phyloP scores from a whole-genome alignment of 768 basidiomycete species.

The Pluteus cervinus region DNA sequence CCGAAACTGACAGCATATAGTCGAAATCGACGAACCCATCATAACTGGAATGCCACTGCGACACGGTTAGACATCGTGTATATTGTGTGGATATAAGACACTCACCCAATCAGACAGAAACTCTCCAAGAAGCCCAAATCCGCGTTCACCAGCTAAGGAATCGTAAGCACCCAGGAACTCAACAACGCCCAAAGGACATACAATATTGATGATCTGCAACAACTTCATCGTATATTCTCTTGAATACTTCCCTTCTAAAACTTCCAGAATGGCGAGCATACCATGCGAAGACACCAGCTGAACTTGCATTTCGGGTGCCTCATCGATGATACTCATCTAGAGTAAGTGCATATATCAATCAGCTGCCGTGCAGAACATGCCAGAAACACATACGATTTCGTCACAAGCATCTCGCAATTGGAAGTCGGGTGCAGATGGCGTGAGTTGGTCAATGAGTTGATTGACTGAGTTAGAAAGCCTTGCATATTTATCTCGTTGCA shows the following conservation, averaged over 20 bases:
- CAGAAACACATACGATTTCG: conserved; percentile 60
- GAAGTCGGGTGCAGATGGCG: conserved; percentile 75
- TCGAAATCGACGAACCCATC: conserved; percentile 55
- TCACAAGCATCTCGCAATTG: conserved; percentile 82
- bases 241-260: conserved; percentile 81
- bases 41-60: conserved; percentile 88
- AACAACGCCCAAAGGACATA: conserved; percentile 25
- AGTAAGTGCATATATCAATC: conserved; percentile 6
- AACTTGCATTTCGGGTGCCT: conserved; percentile 77
- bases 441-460: conserved; percentile 82
- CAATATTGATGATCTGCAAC: conserved; percentile 85
- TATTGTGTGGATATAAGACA: conserved; percentile 1
- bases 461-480: conserved; percentile 77
- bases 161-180: neutral
- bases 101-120: conserved; percentile 86
- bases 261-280: conserved; percentile 91
- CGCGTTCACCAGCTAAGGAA: conserved; percentile 49
- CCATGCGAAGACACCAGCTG: conserved; percentile 93
- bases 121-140: conserved; percentile 89
- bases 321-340: conserved; percentile 70
- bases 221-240: conserved; percentile 83
- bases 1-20: neutral
- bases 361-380: neutral
- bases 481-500: conserved; percentile 91
- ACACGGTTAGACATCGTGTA: conserved; percentile 7